Percentiles rank a stretch among this genome's conserved stretches.
Evolutionary conservation across 805 yeast genomes (phyloP).

Genomic region (Ogataea naganishii): DNA sequence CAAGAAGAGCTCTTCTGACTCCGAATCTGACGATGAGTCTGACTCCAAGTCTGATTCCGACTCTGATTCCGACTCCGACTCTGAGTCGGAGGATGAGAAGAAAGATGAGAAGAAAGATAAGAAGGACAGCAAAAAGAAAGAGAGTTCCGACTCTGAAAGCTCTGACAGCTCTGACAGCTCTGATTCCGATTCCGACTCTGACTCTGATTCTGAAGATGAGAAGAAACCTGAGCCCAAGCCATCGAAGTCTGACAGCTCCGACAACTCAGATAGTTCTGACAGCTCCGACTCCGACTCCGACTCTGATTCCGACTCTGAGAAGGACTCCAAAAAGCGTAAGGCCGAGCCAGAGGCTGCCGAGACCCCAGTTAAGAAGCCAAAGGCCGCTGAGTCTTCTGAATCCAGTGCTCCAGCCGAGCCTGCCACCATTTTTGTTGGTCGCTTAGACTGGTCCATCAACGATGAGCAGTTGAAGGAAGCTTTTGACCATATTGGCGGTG

Average conservation of each 20-base stretch:
- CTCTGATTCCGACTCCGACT: constrained; percentile 20
- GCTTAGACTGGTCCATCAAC: constrained; percentile 95
- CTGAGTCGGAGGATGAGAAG: constrained; percentile 4
- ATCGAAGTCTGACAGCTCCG: constrained; percentile 19
- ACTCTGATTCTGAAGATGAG: constrained; percentile 9
- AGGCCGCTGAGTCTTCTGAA: constrained; percentile 18
- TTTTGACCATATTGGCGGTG: constrained; percentile 79
- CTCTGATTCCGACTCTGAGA: constrained; percentile 19
- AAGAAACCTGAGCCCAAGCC: constrained; percentile 11
- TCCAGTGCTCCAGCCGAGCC: constrained; percentile 63
- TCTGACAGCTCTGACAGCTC: constrained; percentile 9
- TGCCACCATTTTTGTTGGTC: constrained; percentile 90
- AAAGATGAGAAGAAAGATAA: constrained; percentile 6
- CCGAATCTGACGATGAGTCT: constrained; percentile 11
- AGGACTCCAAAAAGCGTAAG: constrained; percentile 33
- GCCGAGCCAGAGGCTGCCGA: constrained; percentile 31
- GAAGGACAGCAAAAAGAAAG: constrained; percentile 7
- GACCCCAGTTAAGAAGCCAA: constrained; percentile 42
- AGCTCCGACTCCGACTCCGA: constrained; percentile 17
- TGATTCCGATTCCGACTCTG: constrained; percentile 14
- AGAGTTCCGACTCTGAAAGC: constrained; percentile 15
- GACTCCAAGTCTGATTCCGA: constrained; percentile 20
- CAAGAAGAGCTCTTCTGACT: constrained; percentile 8
- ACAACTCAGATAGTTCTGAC: constrained; percentile 20
- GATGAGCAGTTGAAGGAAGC: constrained; percentile 89